Evolutionary conservation across 345 rosid genomes (phyloP).

Genomic region (Pugionium dolabratum): DNA sequence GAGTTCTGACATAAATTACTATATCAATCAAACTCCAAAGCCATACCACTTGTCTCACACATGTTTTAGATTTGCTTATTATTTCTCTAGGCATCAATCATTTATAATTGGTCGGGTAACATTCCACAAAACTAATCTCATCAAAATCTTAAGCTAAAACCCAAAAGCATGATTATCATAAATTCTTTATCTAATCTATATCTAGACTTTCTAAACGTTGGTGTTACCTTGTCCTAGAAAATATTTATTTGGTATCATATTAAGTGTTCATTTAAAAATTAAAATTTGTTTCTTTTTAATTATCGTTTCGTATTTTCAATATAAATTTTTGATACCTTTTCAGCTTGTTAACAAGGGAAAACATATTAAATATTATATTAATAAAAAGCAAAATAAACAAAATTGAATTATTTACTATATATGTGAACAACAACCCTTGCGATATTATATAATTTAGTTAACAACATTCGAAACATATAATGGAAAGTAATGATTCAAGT

Average conservation of each 20-base stretch:
- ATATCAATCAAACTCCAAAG: constrained; percentile 36
- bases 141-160: constrained; percentile 21
- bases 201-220: constrained; percentile 21
- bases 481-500: constrained; percentile 26
- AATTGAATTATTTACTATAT: too few relatives aligned
- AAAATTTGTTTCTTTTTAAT: too few relatives aligned
- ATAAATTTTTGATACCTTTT: too few relatives aligned
- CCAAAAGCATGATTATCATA: constrained; percentile 7
- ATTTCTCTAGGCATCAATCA: constrained; percentile 27
- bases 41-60: constrained; percentile 33
- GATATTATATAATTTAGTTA: background rate
- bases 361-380: too few relatives aligned
- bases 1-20: constrained; percentile 32
- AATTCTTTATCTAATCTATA: constrained; percentile 22
- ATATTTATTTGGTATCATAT: too few relatives aligned
- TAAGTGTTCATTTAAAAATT: too few relatives aligned
- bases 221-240: background rate
- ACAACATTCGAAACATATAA: constrained; percentile 23
- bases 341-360: too few relatives aligned
- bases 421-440: too few relatives aligned
- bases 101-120: constrained; percentile 23
- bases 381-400: background rate
- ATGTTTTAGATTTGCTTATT: constrained; percentile 39
- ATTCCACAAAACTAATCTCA: constrained; percentile 20
- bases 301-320: too few relatives aligned